These are phyloP conservation scores for Amylocystis lapponica DNA, from an alignment of 768 basidiomycete species.

Conservation along the genomic window DNA sequence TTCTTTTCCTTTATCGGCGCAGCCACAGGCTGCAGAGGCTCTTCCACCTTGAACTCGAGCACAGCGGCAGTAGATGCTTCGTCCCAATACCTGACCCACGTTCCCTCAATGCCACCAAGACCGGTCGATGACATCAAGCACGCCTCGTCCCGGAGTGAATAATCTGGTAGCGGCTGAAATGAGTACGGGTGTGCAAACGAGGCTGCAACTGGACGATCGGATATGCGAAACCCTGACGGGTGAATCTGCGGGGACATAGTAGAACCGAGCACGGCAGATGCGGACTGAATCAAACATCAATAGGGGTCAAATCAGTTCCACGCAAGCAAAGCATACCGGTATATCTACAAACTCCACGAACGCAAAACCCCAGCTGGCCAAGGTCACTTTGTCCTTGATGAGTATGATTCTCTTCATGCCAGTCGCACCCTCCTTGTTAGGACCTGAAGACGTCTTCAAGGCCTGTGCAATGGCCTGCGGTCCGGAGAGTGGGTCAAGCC, in stretches of 20 bases:
- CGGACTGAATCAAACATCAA: conserved; percentile 49
- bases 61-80: conserved; percentile 72
- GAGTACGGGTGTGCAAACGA: conserved; percentile 92
- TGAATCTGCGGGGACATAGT: conserved; percentile 84
- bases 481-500: conserved; percentile 81
- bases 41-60: conserved; percentile 75
- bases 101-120: conserved; percentile 66
- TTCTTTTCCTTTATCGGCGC: conserved; percentile 57
- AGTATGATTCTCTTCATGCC: conserved; percentile 86
- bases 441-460: conserved; percentile 77
- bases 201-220: conserved; percentile 80
- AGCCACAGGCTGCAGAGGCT: conserved; percentile 37
- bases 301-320: conserved; percentile 9
- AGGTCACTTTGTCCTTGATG: conserved; percentile 82
- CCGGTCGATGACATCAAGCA: conserved; percentile 61
- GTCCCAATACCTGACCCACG: conserved; percentile 90
- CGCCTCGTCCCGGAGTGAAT: conserved; percentile 71
- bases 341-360: conserved; percentile 90
- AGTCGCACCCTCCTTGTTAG: conserved; percentile 69
- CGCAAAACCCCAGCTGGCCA: conserved; percentile 88
- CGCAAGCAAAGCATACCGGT: conserved; percentile 45
- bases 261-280: conserved; percentile 74
- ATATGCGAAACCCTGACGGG: conserved; percentile 91
- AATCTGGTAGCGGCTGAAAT: conserved; percentile 76
- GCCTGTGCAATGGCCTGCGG: conserved; percentile 85